Conservation (phyloP, 192 early-diverging fungal genomes). For the Coemansia guatemalensis region DNA sequence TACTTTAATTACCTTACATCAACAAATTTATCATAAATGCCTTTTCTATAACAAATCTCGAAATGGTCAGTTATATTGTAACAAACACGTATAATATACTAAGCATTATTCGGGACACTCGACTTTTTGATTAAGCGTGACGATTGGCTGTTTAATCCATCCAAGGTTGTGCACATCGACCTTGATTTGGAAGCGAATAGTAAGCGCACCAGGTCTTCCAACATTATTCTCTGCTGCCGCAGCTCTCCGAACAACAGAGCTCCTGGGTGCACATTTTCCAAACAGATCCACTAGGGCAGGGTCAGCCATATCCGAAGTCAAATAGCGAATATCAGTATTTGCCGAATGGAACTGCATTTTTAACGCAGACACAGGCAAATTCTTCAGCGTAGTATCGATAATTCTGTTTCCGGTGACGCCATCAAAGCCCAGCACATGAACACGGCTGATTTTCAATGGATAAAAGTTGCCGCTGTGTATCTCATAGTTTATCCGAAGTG, state of each 20-base stretch:
- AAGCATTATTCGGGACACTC: conserved; percentile 50
- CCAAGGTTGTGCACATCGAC: conserved; percentile 35
- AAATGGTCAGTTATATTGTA: too few species aligned
- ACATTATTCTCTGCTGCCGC: background rate
- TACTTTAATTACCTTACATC: too few species aligned
- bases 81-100: too few species aligned
- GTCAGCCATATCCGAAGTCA: conserved; percentile 43
- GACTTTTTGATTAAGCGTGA: conserved; percentile 47
- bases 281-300: conserved; percentile 46
- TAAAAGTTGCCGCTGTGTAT: conserved; percentile 54
- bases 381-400: conserved; percentile 21
- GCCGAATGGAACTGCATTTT: conserved; percentile 33
- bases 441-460: conserved; percentile 26
- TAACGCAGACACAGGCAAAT: conserved; percentile 16
- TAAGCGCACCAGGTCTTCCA: conserved; percentile 25
- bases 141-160: conserved; percentile 46
- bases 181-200: conserved; percentile 43
- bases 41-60: too few species aligned
- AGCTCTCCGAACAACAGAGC: background rate
- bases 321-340: conserved; percentile 16
- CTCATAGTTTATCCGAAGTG: conserved; percentile 40
- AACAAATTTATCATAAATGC: too few species aligned
- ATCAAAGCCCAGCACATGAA: conserved; percentile 37
- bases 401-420: conserved; percentile 38
- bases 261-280: conserved; percentile 39